phyloP scores from a whole-genome alignment of 495 filamentous ascomycete genomes.

The Penicillium angulare region DNA sequence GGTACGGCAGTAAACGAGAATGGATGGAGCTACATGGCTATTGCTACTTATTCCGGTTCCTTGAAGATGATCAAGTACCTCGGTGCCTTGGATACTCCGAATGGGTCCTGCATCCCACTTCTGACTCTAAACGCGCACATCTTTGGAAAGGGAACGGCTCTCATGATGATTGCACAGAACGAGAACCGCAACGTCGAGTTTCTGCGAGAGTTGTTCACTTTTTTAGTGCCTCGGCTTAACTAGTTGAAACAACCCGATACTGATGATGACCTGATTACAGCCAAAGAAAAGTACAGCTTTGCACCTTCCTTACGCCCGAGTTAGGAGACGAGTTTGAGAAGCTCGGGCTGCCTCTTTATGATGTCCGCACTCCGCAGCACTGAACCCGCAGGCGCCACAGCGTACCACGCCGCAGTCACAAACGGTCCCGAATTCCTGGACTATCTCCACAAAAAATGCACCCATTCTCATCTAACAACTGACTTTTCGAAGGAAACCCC shows the following conservation, averaged over 20 bases:
- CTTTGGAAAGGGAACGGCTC: neutral
- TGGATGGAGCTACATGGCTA: neutral
- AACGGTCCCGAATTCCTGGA: neutral
- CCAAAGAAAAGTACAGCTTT: neutral
- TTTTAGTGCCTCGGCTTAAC: neutral
- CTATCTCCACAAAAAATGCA: neutral
- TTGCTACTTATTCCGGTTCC: neutral
- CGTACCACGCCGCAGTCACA: neutral
- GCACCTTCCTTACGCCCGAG: neutral
- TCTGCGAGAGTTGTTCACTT: neutral
- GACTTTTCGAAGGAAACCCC: neutral
- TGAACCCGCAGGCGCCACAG: neutral
- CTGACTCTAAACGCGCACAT: neutral
- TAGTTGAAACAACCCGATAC: neutral
- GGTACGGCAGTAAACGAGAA: neutral
- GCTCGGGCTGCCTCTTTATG: neutral
- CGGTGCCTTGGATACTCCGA: neutral
- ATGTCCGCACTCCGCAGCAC: no score
- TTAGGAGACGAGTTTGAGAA: neutral
- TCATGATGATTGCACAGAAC: neutral
- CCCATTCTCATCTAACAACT: no score
- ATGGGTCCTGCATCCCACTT: neutral
- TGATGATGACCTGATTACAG: neutral
- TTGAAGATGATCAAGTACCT: neutral
- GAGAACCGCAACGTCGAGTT: neutral